phyloP scores from a whole-genome alignment of 371 early-diverging fungal species.

The Conidiobolus incongruus region DNA sequence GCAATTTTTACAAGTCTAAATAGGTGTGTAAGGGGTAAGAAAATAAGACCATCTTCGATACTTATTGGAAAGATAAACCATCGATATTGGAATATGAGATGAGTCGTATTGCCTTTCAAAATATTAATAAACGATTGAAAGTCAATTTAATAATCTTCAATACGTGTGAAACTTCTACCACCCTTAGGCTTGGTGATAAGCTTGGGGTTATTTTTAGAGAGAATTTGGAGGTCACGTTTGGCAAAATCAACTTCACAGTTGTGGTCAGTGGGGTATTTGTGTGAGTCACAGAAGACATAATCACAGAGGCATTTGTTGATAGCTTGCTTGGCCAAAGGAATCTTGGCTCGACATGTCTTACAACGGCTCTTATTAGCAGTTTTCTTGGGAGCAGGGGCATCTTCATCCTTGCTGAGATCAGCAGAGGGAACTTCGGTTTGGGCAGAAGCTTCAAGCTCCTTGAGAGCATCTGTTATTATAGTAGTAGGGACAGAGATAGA shows the following conservation, averaged over 20 bases:
- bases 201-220: slow-evolving; percentile 59
- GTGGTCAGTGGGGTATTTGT: slow-evolving; percentile 50
- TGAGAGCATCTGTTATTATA: slow-evolving; percentile 6
- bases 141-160: slow-evolving; percentile 13
- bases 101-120: too few relatives aligned
- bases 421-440: background rate
- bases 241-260: slow-evolving; percentile 56
- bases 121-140: too few relatives aligned
- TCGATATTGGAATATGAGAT: too few relatives aligned
- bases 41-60: too few relatives aligned
- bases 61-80: too few relatives aligned
- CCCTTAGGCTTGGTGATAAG: slow-evolving; percentile 48
- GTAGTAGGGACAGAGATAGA: slow-evolving; percentile 5
- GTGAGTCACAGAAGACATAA: slow-evolving; percentile 56
- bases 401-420: slow-evolving; percentile 1
- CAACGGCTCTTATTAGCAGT: slow-evolving; percentile 35
- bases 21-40: too few relatives aligned
- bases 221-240: slow-evolving; percentile 30
- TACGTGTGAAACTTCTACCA: slow-evolving; percentile 50
- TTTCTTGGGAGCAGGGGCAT: slow-evolving; percentile 5
- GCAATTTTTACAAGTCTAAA: too few relatives aligned
- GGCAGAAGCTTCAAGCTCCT: slow-evolving; percentile 6
- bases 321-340: slow-evolving; percentile 59
- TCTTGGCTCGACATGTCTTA: slow-evolving; percentile 44
- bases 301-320: slow-evolving; percentile 61